Conservation (phyloP, 108 stramenopile genomes). For the Stephanodiscus triporus region DNA sequence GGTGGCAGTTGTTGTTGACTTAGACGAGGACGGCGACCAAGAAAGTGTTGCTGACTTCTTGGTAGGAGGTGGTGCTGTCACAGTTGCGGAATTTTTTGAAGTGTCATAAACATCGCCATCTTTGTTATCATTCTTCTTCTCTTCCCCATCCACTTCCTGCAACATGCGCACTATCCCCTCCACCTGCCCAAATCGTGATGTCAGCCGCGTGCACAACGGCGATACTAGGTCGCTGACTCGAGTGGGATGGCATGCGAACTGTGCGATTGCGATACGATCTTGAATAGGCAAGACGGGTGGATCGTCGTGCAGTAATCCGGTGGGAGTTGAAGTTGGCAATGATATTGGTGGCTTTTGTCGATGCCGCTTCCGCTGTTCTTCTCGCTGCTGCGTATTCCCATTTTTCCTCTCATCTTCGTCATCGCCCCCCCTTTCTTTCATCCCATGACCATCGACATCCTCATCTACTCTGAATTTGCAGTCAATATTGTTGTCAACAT, state of each 20-base stretch:
- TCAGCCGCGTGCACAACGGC: conserved; percentile 75
- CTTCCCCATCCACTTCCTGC: conserved; percentile 44
- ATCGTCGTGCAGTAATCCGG: conserved; percentile 67
- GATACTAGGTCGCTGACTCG: conserved; percentile 76
- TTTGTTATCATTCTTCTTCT: conserved; percentile 3
- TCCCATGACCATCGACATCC: conserved; percentile 12
- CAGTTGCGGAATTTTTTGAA: background rate
- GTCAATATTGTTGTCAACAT: conserved; percentile 1
- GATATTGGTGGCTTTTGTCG: background rate
- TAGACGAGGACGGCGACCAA: conserved; percentile 10
- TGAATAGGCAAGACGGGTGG: conserved; percentile 66
- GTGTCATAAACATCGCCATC: background rate
- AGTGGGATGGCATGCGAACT: conserved; percentile 75
- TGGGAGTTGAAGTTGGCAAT: conserved; percentile 56
- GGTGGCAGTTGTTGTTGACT: background rate
- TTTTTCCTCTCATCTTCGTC: background rate
- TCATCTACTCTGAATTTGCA: conserved; percentile 1
- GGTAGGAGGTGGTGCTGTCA: background rate
- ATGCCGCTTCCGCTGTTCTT: background rate
- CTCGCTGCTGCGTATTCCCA: background rate
- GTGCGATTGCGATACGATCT: conserved; percentile 82
- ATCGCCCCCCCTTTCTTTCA: conserved; percentile 18
- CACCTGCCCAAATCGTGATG: conserved; percentile 74
- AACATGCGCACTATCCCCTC: conserved; percentile 75
- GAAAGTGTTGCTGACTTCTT: background rate